Conservation (phyloP, 805 yeast genomes). For the Pichia paraexigua region DNA sequence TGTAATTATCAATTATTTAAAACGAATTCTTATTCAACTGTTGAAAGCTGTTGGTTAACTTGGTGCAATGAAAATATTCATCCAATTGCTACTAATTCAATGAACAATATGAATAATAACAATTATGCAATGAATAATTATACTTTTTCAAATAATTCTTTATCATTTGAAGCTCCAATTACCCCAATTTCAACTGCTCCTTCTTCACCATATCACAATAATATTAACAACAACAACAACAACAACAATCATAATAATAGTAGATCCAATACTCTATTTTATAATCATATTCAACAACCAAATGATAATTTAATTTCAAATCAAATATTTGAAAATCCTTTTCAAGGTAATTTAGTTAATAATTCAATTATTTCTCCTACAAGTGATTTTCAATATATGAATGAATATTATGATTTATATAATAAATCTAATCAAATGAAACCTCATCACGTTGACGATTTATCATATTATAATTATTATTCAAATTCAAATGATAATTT, state of each 20-base stretch:
- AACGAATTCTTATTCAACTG: constrained; percentile 24
- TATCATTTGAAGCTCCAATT: constrained; percentile 17
- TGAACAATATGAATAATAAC: no score
- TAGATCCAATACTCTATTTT: background rate
- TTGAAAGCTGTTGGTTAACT: constrained; percentile 31
- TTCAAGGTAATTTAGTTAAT: constrained; percentile 12
- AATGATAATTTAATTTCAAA: constrained; percentile 8
- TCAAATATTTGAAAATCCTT: constrained; percentile 21
- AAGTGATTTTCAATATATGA: constrained; percentile 1
- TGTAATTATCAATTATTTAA: constrained; percentile 28
- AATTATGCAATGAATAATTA: background rate
- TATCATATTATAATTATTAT: background rate
- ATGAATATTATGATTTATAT: background rate
- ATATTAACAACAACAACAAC: background rate
- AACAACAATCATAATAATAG: background rate
- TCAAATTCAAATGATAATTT: background rate
- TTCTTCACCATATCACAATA: constrained; percentile 14
- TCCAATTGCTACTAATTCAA: background rate
- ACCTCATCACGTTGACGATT: background rate
- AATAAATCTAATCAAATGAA: background rate
- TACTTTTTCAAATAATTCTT: constrained; percentile 17
- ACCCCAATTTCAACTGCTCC: constrained; percentile 20
- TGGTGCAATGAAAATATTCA: constrained; percentile 24
- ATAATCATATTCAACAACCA: background rate
- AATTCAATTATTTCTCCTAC: constrained; percentile 1